phyloP scores from a whole-genome alignment of 495 filamentous ascomycete genomes.

The Aspergillus biplanus region DNA sequence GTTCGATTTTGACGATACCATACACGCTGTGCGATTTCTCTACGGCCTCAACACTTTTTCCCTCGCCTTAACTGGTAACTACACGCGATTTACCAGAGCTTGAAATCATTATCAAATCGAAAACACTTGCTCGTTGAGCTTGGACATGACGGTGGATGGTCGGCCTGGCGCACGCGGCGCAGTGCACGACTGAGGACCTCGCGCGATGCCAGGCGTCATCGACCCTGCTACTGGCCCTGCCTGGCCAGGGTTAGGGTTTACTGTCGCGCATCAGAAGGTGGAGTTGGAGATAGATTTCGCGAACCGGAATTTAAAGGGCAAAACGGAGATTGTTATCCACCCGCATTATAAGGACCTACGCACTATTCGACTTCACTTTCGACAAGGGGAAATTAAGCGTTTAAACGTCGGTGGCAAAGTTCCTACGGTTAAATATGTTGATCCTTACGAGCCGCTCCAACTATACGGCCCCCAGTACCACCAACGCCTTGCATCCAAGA shows the following conservation, averaged over 20 bases:
- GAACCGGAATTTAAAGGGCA: conserved; percentile 73
- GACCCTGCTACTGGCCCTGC: conserved; percentile 39
- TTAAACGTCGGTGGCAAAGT: conserved; percentile 72
- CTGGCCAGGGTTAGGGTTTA: conserved; percentile 54
- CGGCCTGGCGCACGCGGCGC: conserved; percentile 45
- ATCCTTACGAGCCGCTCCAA: conserved; percentile 70
- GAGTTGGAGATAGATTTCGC: conserved; percentile 86
- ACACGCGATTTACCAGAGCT: background rate
- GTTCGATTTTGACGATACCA: background rate
- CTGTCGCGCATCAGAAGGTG: conserved; percentile 79
- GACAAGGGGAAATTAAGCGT: conserved; percentile 76
- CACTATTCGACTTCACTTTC: conserved; percentile 78
- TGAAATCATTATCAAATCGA: background rate
- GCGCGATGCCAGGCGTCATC: conserved; percentile 52
- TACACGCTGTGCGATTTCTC: background rate
- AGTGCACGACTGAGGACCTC: conserved; percentile 43
- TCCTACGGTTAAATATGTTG: conserved; percentile 62
- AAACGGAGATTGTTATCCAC: conserved; percentile 77
- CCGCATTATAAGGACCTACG: conserved; percentile 67
- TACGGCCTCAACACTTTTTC: background rate
- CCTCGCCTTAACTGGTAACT: background rate
- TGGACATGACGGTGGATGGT: conserved; percentile 50
- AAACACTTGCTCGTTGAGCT: conserved; percentile 25
- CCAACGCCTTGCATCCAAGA: conserved; percentile 66
- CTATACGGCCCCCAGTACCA: conserved; percentile 81